A percentile compares a stretch with the other conserved stretches of the same genome.
Conservation (phyloP, 2,329 filamentous ascomycete species). For the Aurifilum marmelostoma region DNA sequence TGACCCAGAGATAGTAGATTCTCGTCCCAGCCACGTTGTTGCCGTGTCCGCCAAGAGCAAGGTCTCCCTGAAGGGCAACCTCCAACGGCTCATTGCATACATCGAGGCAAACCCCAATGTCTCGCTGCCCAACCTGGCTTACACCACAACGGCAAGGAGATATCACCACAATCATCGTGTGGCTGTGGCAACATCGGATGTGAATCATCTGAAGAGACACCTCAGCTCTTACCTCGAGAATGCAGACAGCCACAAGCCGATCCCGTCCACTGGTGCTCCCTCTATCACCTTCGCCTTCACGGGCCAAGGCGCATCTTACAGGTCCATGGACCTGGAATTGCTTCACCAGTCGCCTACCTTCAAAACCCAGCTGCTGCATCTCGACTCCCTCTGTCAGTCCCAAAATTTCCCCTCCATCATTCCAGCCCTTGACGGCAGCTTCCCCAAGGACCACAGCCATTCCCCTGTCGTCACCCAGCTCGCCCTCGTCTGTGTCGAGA, state of each 20-base stretch:
- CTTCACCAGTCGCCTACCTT: conserved; percentile 38
- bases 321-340: conserved; percentile 40
- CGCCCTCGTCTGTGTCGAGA: conserved; percentile 43
- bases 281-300: conserved; percentile 48
- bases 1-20: conserved; percentile 35
- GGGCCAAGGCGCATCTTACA: conserved; percentile 46
- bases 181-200: conserved; percentile 33
- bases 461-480: conserved; percentile 41
- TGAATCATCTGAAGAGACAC: conserved; percentile 34
- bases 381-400: conserved; percentile 37
- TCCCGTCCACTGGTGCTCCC: conserved; percentile 30
- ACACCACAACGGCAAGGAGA: conserved; percentile 57
- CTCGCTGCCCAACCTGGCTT: conserved; percentile 50
- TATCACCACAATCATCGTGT: conserved; percentile 40
- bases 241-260: conserved; percentile 33
- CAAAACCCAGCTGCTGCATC: conserved; percentile 38
- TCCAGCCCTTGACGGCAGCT: conserved; percentile 46
- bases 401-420: conserved; percentile 45
- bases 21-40: conserved; percentile 47
- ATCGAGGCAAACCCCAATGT: conserved; percentile 43
- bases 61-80: conserved; percentile 47
- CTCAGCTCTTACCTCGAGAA: conserved; percentile 26
- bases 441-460: conserved; percentile 24
- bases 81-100: conserved; percentile 41
- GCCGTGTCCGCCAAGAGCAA: conserved; percentile 50